Conservation (phyloP, 176 grass and related monocot species). For the Cenchrus americanus region DNA sequence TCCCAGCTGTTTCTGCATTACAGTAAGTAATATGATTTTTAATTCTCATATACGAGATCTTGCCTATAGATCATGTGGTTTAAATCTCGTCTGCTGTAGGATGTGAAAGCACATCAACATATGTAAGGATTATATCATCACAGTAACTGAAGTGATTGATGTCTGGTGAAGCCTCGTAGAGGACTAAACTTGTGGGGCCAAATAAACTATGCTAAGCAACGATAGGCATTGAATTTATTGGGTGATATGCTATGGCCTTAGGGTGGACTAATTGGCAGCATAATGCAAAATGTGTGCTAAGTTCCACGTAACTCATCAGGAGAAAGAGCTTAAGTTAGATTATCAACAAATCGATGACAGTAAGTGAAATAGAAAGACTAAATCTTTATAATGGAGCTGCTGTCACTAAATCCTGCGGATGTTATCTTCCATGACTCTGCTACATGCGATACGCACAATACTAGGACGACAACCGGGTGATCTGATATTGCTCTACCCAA, state of each 20-base stretch:
- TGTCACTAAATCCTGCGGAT: not conserved
- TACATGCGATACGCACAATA: not conserved
- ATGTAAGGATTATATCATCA: not conserved
- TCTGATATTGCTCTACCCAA: not conserved
- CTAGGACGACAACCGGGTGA: not conserved
- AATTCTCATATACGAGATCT: not conserved
- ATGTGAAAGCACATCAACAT: no score
- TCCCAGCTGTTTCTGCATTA: not conserved
- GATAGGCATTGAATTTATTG: not conserved
- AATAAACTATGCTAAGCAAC: not conserved
- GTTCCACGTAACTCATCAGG: constrained; percentile 11
- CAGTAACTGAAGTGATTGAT: not conserved
- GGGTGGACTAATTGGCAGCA: not conserved
- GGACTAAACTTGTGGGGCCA: not conserved
- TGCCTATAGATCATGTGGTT: not conserved
- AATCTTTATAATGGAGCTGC: not conserved
- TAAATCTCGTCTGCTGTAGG: not conserved
- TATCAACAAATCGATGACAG: not conserved
- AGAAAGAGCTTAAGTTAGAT: not conserved
- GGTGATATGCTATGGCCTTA: not conserved
- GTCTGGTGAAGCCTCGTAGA: not conserved
- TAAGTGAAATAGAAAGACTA: not conserved
- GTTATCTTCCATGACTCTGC: not conserved
- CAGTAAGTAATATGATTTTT: not conserved
- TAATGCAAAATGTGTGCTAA: not conserved